These are phyloP conservation scores for Lumnitzera littorea DNA, from an alignment of 345 rosid genomes.

Conservation along the genomic window DNA sequence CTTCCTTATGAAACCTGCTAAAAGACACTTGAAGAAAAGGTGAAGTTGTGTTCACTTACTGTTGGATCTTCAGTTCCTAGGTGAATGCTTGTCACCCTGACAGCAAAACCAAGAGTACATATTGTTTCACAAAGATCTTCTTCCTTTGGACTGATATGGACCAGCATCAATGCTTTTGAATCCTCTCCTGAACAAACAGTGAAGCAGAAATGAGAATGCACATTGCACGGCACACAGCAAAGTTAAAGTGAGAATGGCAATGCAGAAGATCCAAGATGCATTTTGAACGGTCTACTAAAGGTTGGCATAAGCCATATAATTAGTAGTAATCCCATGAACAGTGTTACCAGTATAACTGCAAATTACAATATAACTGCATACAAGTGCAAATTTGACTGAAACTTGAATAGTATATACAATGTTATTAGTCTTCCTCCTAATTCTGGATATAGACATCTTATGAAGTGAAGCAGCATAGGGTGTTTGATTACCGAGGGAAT, in stretches of 20 bases:
- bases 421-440: neutral
- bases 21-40: slow-evolving; percentile 8
- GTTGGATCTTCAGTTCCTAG: slow-evolving; percentile 44
- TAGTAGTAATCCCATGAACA: neutral
- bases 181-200: slow-evolving; percentile 44
- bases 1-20: neutral
- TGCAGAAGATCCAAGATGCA: neutral
- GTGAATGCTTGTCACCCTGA: slow-evolving; percentile 55
- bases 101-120: slow-evolving; percentile 68
- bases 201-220: too few species aligned
- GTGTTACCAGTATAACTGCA: too few species aligned
- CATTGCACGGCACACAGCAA: neutral
- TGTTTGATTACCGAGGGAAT: slow-evolving; percentile 55
- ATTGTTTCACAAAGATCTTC: slow-evolving; percentile 78
- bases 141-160: slow-evolving; percentile 75
- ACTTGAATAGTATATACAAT: neutral
- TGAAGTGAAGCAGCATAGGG: neutral
- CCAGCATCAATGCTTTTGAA: slow-evolving; percentile 79
- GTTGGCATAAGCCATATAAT: neutral
- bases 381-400: neutral
- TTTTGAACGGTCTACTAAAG: neutral
- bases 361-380: neutral
- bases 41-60: slow-evolving; percentile 27
- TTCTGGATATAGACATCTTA: neutral
- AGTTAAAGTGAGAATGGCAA: neutral